Conservation (phyloP, 768 basidiomycete species). For the Boletus coccyginus region DNA sequence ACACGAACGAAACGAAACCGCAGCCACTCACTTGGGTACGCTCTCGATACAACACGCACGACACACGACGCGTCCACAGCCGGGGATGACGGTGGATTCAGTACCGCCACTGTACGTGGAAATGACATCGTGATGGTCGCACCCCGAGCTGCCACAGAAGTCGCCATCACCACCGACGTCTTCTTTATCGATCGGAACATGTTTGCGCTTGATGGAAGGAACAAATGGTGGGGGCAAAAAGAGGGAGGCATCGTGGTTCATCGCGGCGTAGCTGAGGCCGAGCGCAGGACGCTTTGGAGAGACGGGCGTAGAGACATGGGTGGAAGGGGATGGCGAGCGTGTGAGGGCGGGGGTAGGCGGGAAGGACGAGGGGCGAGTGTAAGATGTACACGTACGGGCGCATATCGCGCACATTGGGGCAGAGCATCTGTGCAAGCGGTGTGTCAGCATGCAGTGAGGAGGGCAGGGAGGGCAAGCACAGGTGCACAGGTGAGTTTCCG, state of each 20-base stretch:
- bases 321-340: constrained; percentile 30
- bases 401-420: constrained; percentile 36
- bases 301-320: constrained; percentile 7
- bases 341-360: constrained; percentile 39
- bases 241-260: constrained; percentile 18
- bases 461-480: too few species aligned
- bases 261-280: constrained; percentile 18
- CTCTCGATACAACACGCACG: constrained; percentile 36
- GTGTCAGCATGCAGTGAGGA: constrained; percentile 4
- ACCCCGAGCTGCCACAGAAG: not conserved
- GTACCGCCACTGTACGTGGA: not conserved
- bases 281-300: constrained; percentile 31
- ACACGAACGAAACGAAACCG: not conserved
- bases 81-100: constrained; percentile 20
- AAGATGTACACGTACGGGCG: constrained; percentile 37
- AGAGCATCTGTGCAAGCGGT: constrained; percentile 25
- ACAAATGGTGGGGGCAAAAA: not conserved
- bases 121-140: constrained; percentile 1
- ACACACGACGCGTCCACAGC: constrained; percentile 37
- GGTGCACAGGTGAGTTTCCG: too few species aligned
- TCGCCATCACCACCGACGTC: constrained; percentile 12
- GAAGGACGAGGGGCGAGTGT: constrained; percentile 28
- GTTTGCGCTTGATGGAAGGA: constrained; percentile 26
- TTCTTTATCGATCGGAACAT: constrained; percentile 24
- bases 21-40: constrained; percentile 31